A percentile compares a stretch with the other conserved stretches of the same genome.
These are phyloP conservation scores for Angomonas deanei DNA, from an alignment of 208 protist genomes.

Conservation along the genomic window DNA sequence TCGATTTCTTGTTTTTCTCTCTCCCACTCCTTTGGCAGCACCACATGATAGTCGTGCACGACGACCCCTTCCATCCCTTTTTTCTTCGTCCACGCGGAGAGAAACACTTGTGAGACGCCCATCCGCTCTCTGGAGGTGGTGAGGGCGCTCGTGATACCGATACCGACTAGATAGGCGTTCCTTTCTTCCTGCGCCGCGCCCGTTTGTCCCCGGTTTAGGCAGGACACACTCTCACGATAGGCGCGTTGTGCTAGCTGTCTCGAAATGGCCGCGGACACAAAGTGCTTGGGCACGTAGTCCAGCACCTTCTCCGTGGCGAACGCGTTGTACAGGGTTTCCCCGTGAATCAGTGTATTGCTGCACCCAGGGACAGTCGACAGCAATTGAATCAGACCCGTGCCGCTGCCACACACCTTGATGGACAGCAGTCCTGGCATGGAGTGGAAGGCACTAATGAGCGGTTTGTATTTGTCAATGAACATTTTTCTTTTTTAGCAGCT, in stretches of 20 bases:
- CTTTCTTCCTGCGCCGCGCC: not conserved
- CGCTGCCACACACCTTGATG: constrained; percentile 43
- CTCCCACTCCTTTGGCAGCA: constrained; percentile 19
- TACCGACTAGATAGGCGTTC: constrained; percentile 23
- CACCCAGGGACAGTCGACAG: constrained; percentile 50
- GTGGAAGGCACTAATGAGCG: constrained; percentile 38
- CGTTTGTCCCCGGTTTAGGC: not conserved
- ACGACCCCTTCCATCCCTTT: not conserved
- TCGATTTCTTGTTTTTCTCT: constrained; percentile 41
- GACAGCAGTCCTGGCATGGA: constrained; percentile 29
- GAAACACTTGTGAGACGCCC: constrained; percentile 31
- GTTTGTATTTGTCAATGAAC: constrained; percentile 4
- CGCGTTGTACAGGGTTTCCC: constrained; percentile 34
- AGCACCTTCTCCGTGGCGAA: constrained; percentile 20
- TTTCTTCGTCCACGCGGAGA: constrained; percentile 37
- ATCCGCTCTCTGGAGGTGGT: constrained; percentile 26
- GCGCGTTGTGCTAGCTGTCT: constrained; percentile 61
- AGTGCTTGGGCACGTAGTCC: constrained; percentile 30
- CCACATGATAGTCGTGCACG: constrained; percentile 28
- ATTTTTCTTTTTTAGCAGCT: constrained; percentile 5
- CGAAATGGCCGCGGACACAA: constrained; percentile 26
- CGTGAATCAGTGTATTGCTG: constrained; percentile 45
- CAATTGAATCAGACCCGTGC: constrained; percentile 16
- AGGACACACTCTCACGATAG: constrained; percentile 6
- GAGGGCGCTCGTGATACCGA: constrained; percentile 56